Percentiles rank a stretch among this genome's conserved stretches.
Evolutionary conservation across 331 rosid species (phyloP).

Genomic region (Ulmus americana): DNA sequence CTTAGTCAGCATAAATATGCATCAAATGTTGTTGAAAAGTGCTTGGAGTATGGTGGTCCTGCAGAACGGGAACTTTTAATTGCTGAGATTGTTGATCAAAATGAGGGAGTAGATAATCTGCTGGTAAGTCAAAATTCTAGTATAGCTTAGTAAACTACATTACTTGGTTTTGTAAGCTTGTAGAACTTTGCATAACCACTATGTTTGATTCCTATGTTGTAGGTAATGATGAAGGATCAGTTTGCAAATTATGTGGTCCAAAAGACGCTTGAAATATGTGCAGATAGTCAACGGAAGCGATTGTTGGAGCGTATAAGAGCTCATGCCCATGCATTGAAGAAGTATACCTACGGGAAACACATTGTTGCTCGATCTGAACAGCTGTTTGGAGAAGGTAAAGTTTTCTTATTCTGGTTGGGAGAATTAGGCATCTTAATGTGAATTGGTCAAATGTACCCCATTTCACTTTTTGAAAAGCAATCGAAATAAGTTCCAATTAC

Average conservation of each 20-base stretch:
- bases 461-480: background rate
- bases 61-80: slow-evolving; percentile 39
- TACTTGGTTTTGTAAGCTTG: background rate
- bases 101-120: slow-evolving; percentile 46
- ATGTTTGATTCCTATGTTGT: slow-evolving; percentile 14
- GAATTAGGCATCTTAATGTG: background rate
- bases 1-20: slow-evolving; percentile 65
- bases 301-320: slow-evolving; percentile 43
- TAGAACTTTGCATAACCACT: slow-evolving; percentile 8
- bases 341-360: slow-evolving; percentile 70
- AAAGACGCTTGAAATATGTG: slow-evolving; percentile 55
- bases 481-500: too few species aligned
- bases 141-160: background rate
- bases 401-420: background rate
- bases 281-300: slow-evolving; percentile 42
- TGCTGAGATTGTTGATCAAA: slow-evolving; percentile 46
- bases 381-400: slow-evolving; percentile 34
- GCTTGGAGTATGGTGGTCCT: slow-evolving; percentile 46
- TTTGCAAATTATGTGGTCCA: slow-evolving; percentile 66
- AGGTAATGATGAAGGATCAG: slow-evolving; percentile 70
- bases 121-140: slow-evolving; percentile 35
- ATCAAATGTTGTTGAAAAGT: slow-evolving; percentile 65
- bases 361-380: slow-evolving; percentile 64
- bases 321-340: slow-evolving; percentile 62
- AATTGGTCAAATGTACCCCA: background rate